Evolutionary conservation across 176 grass and related monocot species (phyloP).

Genomic region (Rhipidocladum racemiflorum): DNA sequence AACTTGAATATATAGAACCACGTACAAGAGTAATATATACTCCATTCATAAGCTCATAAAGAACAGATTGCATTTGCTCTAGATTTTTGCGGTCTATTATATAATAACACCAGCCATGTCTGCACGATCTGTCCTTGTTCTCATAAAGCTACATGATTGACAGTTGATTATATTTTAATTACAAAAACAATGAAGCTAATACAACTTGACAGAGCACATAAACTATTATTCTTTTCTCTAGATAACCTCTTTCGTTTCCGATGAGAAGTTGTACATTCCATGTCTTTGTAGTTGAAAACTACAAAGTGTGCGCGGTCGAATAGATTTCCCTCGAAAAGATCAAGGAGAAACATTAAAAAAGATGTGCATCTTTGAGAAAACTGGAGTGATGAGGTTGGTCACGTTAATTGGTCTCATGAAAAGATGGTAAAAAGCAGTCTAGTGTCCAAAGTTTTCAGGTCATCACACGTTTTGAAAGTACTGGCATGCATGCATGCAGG

Average conservation of each 20-base stretch:
- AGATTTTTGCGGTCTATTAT: slow-evolving; percentile 9
- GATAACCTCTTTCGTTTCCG: slow-evolving; percentile 17
- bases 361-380: slow-evolving; percentile 28
- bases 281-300: slow-evolving; percentile 38
- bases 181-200: slow-evolving; percentile 35
- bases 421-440: slow-evolving; percentile 56
- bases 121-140: slow-evolving; percentile 36
- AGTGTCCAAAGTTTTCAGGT: slow-evolving; percentile 46
- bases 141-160: slow-evolving; percentile 48
- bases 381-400: slow-evolving; percentile 33
- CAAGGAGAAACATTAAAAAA: slow-evolving; percentile 33
- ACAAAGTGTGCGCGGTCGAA: background rate
- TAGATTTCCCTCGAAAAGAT: slow-evolving; percentile 36
- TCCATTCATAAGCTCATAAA: background rate
- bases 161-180: slow-evolving; percentile 35
- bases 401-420: slow-evolving; percentile 42
- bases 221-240: slow-evolving; percentile 15
- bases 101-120: slow-evolving; percentile 25
- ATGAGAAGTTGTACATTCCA: slow-evolving; percentile 30
- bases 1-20: background rate
- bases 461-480: slow-evolving; percentile 46
- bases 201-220: slow-evolving; percentile 33
- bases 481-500: slow-evolving; percentile 36
- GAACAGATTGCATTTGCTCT: slow-evolving; percentile 17
- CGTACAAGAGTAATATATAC: background rate